A percentile compares a stretch with the other conserved stretches of the same genome.
phyloP scores from a whole-genome alignment of 345 rosid genomes.

The Gossypium australe region DNA sequence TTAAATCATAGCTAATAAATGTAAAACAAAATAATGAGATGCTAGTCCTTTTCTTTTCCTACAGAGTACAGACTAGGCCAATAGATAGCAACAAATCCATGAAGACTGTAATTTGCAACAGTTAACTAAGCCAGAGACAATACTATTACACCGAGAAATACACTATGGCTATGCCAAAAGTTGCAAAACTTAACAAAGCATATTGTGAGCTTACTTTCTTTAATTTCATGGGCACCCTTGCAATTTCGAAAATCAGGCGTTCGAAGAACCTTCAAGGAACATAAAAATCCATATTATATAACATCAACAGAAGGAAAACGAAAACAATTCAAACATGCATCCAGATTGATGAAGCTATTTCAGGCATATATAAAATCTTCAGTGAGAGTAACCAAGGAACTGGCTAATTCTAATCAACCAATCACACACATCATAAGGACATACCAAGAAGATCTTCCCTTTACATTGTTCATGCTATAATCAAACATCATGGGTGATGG shows the following conservation, averaged over 20 bases:
- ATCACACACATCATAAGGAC: not conserved
- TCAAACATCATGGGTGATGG: not conserved
- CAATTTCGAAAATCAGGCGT: slow-evolving; percentile 62
- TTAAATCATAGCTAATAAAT: not conserved
- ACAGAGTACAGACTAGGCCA: not conserved
- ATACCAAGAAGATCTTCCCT: not conserved
- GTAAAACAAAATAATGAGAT: not conserved
- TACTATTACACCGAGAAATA: not conserved
- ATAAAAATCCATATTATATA: not conserved
- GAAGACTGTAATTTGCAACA: not conserved
- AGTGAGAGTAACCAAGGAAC: not conserved
- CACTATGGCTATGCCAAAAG: slow-evolving; percentile 1
- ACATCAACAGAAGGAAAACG: not conserved
- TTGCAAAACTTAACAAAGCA: not conserved
- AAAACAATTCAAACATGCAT: not conserved
- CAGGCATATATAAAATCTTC: not conserved
- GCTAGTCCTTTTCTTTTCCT: not conserved
- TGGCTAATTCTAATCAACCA: no score
- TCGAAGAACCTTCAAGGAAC: slow-evolving; percentile 42
- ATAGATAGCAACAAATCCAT: not conserved
- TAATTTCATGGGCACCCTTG: slow-evolving; percentile 60
- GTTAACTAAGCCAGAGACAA: not conserved
- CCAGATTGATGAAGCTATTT: slow-evolving; percentile 7
- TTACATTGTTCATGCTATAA: not conserved
- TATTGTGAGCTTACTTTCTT: slow-evolving; percentile 47